Base-by-base conservation (phyloP, 257 asterid species). In the Scutellaria minor region DNA sequence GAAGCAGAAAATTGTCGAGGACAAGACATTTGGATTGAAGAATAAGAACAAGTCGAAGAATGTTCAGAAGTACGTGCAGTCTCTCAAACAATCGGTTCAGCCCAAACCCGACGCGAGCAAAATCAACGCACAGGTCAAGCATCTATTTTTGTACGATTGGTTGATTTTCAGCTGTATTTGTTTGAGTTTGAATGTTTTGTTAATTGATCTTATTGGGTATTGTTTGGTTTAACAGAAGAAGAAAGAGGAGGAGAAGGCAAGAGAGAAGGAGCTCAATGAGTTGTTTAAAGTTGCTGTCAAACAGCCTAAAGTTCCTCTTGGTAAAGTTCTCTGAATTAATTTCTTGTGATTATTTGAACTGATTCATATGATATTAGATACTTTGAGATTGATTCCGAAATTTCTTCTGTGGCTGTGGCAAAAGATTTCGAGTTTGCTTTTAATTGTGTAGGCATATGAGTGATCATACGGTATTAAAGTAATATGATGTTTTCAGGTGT, bases 21-120 rank as follows among this genome's bases (percentile, higher is more conserved):
- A 92, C 96, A 95, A 95, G 82, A 95, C 99, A 3, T 95, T 95
- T 76, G 99, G 99, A 74, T 88, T 95, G 75, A 95, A 95, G 92
- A 95, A 95, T 58, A 95, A 95, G 67, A 95, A 88, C 80, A 95
- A 95, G 90, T 88, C 96, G 56, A 92, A 95, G 71, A 85, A 82
- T 78, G 99, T 95, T 7, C 99, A 95, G 91, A 95, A 95, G 79
- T 95, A 95, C 68, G 98, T 95, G 4, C 97, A 95, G 58, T 83
- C 95, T 31, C 85, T 95, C 76, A 63, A 88, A 72, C 97, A 87
- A 69, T 73, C 85, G 73, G 96, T 77, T n/a, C 91, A 85, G 80
- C 98, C 96, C 48, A 92, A 79, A 70, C 80, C 87, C 47, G 99
- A 95, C 72, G 52, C 92, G 9, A 62, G 66, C 77, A 92, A 90